Evolutionary conservation across 2,329 filamentous ascomycete species (phyloP).

Genomic region (Penicillium sp.): DNA sequence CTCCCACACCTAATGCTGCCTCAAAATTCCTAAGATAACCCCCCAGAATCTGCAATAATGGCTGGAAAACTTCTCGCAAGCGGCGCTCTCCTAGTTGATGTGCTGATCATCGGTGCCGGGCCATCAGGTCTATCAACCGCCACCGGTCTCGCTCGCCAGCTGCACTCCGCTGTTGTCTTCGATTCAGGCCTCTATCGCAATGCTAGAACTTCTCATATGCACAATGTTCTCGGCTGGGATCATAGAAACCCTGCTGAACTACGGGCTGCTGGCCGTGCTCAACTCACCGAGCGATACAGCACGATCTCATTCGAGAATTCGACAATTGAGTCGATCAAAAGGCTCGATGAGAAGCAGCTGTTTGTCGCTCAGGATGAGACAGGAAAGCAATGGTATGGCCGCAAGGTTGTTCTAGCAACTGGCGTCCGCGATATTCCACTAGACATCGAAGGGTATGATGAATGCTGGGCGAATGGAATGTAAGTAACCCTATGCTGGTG

Average conservation of each 20-base stretch:
- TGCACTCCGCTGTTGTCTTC: slow-evolving; percentile 26
- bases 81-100: too few species aligned
- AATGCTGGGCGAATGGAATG: slow-evolving; percentile 56
- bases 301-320: slow-evolving; percentile 7
- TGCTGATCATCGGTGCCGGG: too few species aligned
- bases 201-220: slow-evolving; percentile 45
- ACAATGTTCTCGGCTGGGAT: slow-evolving; percentile 44
- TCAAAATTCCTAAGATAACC: too few species aligned
- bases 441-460: slow-evolving; percentile 53
- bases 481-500: slow-evolving; percentile 23
- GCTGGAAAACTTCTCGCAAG: too few species aligned
- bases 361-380: slow-evolving; percentile 37
- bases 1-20: too few species aligned
- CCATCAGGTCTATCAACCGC: too few species aligned
- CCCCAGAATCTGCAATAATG: too few species aligned
- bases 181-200: slow-evolving; percentile 48
- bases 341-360: too few species aligned
- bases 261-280: slow-evolving; percentile 32
- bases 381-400: slow-evolving; percentile 47
- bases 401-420: slow-evolving; percentile 56
- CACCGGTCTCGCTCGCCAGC: too few species aligned
- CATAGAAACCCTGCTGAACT: slow-evolving; percentile 34
- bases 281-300: slow-evolving; percentile 38
- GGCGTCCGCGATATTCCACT: slow-evolving; percentile 55
- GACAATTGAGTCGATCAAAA: too few species aligned